A percentile compares a stretch with the other conserved stretches of the same genome.
Evolutionary conservation across 148 eudicot genomes (phyloP).

Genomic region (Cornus florida): DNA sequence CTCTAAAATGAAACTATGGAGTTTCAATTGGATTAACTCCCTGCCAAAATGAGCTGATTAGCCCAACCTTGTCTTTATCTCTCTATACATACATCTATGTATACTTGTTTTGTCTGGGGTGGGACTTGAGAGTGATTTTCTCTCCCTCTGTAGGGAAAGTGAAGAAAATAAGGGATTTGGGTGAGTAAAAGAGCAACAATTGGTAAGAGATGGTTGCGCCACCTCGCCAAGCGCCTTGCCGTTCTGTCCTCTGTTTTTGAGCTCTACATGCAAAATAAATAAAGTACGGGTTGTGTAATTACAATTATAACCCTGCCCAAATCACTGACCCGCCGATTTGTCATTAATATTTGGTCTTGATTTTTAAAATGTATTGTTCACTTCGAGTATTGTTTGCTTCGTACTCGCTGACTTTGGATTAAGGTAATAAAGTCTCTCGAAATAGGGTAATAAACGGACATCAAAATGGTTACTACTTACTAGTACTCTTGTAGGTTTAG

Average conservation of each 20-base stretch:
- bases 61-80: background rate
- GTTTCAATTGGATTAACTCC: background rate
- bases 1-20: background rate
- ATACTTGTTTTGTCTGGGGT: conserved; percentile 8
- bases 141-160: conserved; percentile 7
- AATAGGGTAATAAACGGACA: no score
- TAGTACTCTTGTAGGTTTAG: no score
- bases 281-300: background rate
- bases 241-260: conserved; percentile 38
- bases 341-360: background rate
- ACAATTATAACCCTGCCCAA: background rate
- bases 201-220: conserved; percentile 56
- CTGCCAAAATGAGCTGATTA: background rate
- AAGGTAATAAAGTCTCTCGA: no score
- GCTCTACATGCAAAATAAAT: conserved; percentile 52
- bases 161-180: background rate
- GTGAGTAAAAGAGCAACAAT: conserved; percentile 28
- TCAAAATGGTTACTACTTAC: no score
- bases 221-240: conserved; percentile 51
- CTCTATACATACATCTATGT: background rate
- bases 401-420: background rate
- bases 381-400: background rate
- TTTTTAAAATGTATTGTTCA: background rate
- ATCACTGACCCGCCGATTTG: background rate
- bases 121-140: background rate